These are phyloP conservation scores for Escallonia herrerae DNA, from an alignment of 129 eudicot species.

Conservation along the genomic window DNA sequence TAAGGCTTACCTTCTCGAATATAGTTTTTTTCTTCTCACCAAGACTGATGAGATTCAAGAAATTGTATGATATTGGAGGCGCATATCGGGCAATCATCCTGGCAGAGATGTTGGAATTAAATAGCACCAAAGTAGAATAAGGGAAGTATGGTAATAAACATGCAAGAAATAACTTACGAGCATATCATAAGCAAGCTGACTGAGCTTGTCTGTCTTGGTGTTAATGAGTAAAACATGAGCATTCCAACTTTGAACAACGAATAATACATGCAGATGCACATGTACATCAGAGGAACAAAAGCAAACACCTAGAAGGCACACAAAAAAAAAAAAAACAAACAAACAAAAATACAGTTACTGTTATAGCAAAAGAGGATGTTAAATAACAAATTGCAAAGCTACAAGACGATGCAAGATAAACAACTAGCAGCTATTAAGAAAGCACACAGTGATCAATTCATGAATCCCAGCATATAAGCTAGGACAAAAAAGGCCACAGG, in stretches of 20 bases:
- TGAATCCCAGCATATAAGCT: not conserved
- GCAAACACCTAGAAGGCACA: slow-evolving; percentile 56
- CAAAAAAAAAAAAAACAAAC: too few species aligned
- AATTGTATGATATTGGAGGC: slow-evolving; percentile 90
- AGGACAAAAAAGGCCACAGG: not conserved
- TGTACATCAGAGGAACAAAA: slow-evolving; percentile 87
- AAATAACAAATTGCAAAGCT: not conserved
- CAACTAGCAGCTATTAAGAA: not conserved
- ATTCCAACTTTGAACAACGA: slow-evolving; percentile 86
- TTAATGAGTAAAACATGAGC: slow-evolving; percentile 84
- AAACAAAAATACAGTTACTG: too few species aligned
- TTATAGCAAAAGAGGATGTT: not conserved
- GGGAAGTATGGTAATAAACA: not conserved
- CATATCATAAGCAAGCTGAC: slow-evolving; percentile 93
- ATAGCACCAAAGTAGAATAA: not conserved
- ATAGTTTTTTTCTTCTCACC: slow-evolving; percentile 59
- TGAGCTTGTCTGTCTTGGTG: slow-evolving; percentile 88
- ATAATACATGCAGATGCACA: slow-evolving; percentile 93
- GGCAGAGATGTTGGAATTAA: slow-evolving; percentile 15
- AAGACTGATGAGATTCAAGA: slow-evolving; percentile 82
- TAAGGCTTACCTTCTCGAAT: slow-evolving; percentile 63
- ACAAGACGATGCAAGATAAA: not conserved
- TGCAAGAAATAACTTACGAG: slow-evolving; percentile 55
- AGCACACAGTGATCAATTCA: not conserved
- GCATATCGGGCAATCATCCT: slow-evolving; percentile 99